Percentiles rank a stretch among this genome's conserved stretches.
Evolutionary conservation across 164 flowering plant species (phyloP).

Genomic region (Chimonanthus salicifolius): DNA sequence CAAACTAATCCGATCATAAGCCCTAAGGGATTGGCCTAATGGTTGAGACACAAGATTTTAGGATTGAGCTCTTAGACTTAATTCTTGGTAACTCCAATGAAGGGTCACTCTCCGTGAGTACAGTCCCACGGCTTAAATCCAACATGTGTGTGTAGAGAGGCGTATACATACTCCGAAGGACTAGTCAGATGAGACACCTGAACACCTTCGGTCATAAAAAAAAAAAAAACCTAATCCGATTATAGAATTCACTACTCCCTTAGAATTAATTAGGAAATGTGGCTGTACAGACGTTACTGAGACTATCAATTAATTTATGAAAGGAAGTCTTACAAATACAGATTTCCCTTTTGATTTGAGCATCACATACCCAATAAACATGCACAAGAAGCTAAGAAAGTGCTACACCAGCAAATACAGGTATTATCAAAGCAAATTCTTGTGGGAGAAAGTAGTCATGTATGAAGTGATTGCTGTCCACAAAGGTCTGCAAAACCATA

Average conservation of each 20-base stretch:
- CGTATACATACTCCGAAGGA: too few species aligned
- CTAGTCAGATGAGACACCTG: too few species aligned
- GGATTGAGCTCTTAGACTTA: too few species aligned
- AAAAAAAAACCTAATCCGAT: not conserved
- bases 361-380: conserved; percentile 78
- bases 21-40: too few species aligned
- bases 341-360: conserved; percentile 82
- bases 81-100: too few species aligned
- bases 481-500: conserved; percentile 73
- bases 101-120: too few species aligned
- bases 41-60: too few species aligned
- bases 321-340: conserved; percentile 16
- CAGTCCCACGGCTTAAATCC: too few species aligned
- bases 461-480: conserved; percentile 85
- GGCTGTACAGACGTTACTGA: not conserved
- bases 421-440: conserved; percentile 78
- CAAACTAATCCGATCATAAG: too few species aligned
- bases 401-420: conserved; percentile 68
- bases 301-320: not conserved
- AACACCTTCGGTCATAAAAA: too few species aligned
- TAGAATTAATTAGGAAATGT: not conserved
- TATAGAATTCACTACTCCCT: not conserved
- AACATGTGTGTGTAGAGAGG: too few species aligned
- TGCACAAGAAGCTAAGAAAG: conserved; percentile 55
- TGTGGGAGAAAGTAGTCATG: conserved; percentile 84